These are phyloP conservation scores for Salix dunnii DNA, from an alignment of 345 rosid genomes.

Conservation along the genomic window DNA sequence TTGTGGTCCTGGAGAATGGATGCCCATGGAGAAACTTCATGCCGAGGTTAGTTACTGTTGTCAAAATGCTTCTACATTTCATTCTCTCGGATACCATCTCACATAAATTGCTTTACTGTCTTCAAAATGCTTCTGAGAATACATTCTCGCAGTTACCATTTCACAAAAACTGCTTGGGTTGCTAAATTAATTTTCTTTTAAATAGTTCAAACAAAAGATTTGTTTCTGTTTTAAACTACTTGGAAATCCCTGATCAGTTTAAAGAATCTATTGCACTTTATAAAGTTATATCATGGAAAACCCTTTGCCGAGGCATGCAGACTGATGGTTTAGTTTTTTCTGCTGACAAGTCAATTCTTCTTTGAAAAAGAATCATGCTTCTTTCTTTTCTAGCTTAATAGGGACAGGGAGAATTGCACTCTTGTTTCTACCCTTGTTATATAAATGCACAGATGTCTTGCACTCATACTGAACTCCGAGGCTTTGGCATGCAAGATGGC, in stretches of 20 bases:
- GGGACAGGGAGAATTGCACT: no score
- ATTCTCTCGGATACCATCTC: not conserved
- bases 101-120: not conserved
- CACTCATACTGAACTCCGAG: not conserved
- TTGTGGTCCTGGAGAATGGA: conserved; percentile 99
- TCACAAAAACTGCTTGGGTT: not conserved
- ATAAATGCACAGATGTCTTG: not conserved
- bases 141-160: not conserved
- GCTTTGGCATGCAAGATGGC: not conserved
- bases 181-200: not conserved
- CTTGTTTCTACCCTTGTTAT: not conserved
- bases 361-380: not conserved
- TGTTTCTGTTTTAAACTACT: not conserved
- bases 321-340: not conserved
- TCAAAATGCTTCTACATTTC: not conserved
- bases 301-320: not conserved
- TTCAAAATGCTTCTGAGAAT: not conserved
- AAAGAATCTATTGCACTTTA: not conserved
- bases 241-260: not conserved
- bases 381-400: no score
- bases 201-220: not conserved
- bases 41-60: conserved; percentile 52
- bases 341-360: not conserved
- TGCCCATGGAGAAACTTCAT: conserved; percentile 97
- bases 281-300: not conserved